These are phyloP conservation scores for Lentinula edodes DNA, from an alignment of 768 basidiomycete genomes.

Conservation along the genomic window DNA sequence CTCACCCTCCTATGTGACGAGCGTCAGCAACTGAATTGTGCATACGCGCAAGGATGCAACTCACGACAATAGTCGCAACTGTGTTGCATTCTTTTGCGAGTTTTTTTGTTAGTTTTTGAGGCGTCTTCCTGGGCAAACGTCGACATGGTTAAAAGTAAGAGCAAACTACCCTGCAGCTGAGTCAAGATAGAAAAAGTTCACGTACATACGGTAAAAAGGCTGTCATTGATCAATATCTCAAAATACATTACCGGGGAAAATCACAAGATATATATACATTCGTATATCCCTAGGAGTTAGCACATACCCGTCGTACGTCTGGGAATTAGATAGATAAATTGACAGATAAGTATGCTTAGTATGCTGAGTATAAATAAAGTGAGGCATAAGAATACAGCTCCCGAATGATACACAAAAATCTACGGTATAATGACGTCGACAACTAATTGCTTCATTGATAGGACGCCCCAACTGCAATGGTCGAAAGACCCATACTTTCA, in stretches of 20 bases:
- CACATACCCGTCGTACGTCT: no score
- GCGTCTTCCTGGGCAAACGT: background rate
- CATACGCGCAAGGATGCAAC: background rate
- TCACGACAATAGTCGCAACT: constrained; percentile 41
- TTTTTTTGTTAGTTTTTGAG: background rate
- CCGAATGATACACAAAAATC: no score
- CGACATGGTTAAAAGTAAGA: background rate
- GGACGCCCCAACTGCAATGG: background rate
- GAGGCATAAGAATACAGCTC: no score
- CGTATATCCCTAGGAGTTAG: no score
- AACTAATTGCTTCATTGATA: background rate
- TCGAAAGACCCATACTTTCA: constrained; percentile 4
- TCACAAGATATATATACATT: no score
- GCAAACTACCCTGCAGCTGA: background rate
- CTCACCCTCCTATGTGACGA: background rate
- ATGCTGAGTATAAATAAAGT: no score
- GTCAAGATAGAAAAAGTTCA: background rate
- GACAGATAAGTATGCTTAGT: no score
- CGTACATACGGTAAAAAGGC: background rate
- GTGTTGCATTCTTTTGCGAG: constrained; percentile 27
- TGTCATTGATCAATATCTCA: background rate
- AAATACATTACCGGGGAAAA: background rate
- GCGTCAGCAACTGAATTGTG: background rate
- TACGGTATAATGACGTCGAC: no score
- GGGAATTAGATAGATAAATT: no score